Evolutionary conservation across 2,329 filamentous ascomycete genomes (phyloP).

Genomic region (Ascochyta lentis): DNA sequence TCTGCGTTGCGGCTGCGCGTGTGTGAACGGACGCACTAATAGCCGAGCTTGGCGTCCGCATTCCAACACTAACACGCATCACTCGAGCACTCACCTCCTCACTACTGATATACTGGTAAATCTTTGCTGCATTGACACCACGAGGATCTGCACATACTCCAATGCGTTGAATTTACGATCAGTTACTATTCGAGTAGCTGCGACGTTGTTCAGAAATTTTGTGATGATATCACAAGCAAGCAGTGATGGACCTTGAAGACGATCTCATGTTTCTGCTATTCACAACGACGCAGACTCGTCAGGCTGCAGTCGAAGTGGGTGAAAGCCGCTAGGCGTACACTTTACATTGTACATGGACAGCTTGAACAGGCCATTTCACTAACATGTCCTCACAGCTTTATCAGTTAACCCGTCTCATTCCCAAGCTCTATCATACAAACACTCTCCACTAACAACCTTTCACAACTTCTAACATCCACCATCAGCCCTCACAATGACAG

Average conservation of each 20-base stretch:
- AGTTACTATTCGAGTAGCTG: no score
- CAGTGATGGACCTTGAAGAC: no score
- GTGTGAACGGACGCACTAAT: slow-evolving; percentile 27
- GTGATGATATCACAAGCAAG: no score
- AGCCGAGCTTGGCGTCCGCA: slow-evolving; percentile 23
- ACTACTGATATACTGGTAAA: no score
- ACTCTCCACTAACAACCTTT: not conserved
- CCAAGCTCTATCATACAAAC: not conserved
- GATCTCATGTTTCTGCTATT: no score
- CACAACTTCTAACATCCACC: no score
- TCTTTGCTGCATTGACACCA: no score
- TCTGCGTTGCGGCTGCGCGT: slow-evolving; percentile 17
- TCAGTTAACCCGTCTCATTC: not conserved
- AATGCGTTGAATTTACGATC: no score
- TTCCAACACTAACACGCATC: not conserved
- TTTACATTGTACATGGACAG: not conserved
- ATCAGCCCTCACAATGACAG: not conserved
- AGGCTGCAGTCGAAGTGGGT: not conserved
- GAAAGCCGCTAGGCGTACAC: not conserved
- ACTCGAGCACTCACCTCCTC: not conserved
- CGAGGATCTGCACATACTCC: no score
- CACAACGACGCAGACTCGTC: not conserved
- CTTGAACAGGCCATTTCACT: not conserved
- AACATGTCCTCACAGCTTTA: not conserved
- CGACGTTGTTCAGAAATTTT: no score